phyloP scores from a whole-genome alignment of 2,329 filamentous ascomycete genomes.

The Exserohilum turcica region DNA sequence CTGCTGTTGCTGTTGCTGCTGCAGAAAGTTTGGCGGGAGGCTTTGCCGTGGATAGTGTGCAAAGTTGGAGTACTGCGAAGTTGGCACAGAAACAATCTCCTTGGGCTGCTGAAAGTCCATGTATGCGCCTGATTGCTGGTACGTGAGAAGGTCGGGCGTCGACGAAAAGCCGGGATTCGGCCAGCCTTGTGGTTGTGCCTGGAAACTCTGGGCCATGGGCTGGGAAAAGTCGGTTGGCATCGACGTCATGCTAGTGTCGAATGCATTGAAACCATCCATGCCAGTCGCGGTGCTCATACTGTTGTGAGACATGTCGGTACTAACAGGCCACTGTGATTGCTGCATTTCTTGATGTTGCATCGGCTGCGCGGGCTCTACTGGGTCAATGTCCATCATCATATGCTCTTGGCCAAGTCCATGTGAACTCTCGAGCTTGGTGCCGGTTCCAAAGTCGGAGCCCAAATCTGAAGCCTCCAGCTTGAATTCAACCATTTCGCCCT shows the following conservation, averaged over 20 bases:
- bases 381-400: conserved; percentile 45
- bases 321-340: conserved; percentile 43
- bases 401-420: conserved; percentile 39
- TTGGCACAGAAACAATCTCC: conserved; percentile 41
- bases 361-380: conserved; percentile 37
- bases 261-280: conserved; percentile 39
- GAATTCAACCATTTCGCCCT: conserved; percentile 44
- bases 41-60: conserved; percentile 43
- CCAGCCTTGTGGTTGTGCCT: conserved; percentile 38
- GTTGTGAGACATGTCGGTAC: conserved; percentile 38
- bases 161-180: conserved; percentile 44
- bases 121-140: conserved; percentile 38
- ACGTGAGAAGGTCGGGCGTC: conserved; percentile 42
- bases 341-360: conserved; percentile 40
- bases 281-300: conserved; percentile 33
- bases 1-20: conserved; percentile 23
- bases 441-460: conserved; percentile 25
- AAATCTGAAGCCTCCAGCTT: conserved; percentile 44
- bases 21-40: conserved; percentile 42
- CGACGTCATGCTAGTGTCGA: conserved; percentile 36
- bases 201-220: conserved; percentile 39
- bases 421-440: conserved; percentile 37
- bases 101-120: conserved; percentile 40
- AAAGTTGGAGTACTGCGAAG: conserved; percentile 43
- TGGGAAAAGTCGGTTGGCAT: conserved; percentile 42